Evolutionary conservation across 805 yeast species (phyloP), one percentile per base, ranked within the genome.

Genomic region (Kodamaea neixiangensis): DNA sequence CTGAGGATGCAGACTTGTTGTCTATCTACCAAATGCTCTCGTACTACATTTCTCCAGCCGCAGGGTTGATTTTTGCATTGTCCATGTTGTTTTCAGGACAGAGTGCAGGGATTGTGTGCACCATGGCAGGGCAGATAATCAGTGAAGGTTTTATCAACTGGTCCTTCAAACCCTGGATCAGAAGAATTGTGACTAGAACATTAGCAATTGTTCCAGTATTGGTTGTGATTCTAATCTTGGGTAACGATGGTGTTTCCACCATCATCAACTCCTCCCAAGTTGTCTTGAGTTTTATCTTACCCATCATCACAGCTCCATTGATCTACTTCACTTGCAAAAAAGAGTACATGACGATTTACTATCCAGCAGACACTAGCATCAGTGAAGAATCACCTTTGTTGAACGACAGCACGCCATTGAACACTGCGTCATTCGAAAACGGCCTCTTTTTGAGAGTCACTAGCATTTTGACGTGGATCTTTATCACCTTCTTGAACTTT

Each of bases 121-220:
- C 79, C 3, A 75, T 75, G 79, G 76, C 79, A 1, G 79, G 79
- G 10, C 79, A 75, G 56, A 75, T 75, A 49, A 66, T 75, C 13
- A 67, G 74, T 35, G 79, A 75, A 54, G 79, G 79, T 0, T 75
- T 75, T 55, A 72, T 75, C 44, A 72, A 73, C 54, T 75, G 79
- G 79, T 57, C 75, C 1, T 55, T 75, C 43, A 58, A 60, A 48
- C 78, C 79, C 1, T 75, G 79, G 79, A 58, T 71, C 6, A 67
- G 79, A 50, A 60, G 79, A 44, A 61, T 75, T 11, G 56, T 73
- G 14, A 75, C 79, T 3, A 62, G 79, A 52, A 61, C 68, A 1
- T 54, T 75, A 48, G 79, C 79, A 15, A 72, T 75, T 33, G 57
- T 72, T 2, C 79, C 79, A 0, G 78, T 75, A 3, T 51, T 75